Conservation (phyloP, 768 basidiomycete species). For the Tulasnella sp. region DNA sequence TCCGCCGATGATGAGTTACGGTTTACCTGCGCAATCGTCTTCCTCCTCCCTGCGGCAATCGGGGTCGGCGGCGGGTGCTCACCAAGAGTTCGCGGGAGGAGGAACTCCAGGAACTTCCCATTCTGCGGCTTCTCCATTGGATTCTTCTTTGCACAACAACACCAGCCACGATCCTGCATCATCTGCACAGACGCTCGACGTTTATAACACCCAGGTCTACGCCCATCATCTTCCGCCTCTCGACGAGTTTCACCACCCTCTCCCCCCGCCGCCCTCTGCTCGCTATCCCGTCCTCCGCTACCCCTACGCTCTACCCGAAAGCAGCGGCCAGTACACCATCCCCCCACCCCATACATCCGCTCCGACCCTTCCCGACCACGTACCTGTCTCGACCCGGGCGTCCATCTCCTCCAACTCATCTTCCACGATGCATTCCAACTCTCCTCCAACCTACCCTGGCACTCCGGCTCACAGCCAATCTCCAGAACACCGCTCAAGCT, state of each 20-base stretch:
- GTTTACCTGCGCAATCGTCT: not conserved
- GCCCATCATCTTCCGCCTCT: not conserved
- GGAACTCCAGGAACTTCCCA: not conserved
- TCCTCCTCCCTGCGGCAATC: not conserved
- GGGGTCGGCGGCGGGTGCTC: not conserved
- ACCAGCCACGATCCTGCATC: not conserved
- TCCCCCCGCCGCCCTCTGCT: not conserved
- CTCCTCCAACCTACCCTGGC: not conserved
- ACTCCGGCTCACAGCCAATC: not conserved
- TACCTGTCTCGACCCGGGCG: not conserved
- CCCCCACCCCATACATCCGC: not conserved
- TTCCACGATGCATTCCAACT: not conserved
- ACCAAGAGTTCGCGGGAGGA: not conserved
- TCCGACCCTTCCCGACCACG: not conserved
- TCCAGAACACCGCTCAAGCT: not conserved
- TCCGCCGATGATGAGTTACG: conserved; percentile 2
- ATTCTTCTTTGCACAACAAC: not conserved
- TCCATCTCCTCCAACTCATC: not conserved
- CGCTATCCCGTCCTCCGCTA: not conserved
- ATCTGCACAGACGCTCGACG: not conserved
- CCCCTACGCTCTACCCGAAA: not conserved
- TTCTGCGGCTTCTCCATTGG: not conserved
- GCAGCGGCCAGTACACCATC: not conserved
- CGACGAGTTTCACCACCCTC: not conserved
- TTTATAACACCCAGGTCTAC: not conserved